Evolutionary conservation across 257 asterid species (phyloP).

Genomic region (Nicotiana knightiana): DNA sequence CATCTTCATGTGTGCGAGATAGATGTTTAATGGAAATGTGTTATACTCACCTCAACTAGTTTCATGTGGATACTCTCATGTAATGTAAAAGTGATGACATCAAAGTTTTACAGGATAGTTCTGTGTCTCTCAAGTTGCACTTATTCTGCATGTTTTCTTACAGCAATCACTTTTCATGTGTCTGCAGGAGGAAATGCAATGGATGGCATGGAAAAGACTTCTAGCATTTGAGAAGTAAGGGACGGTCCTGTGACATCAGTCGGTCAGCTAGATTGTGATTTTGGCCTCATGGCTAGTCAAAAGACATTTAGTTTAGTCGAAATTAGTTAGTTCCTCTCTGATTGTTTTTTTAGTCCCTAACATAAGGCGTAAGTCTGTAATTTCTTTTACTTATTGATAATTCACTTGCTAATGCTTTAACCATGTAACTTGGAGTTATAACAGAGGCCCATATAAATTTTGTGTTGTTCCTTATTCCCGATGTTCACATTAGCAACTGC

Average conservation of each 20-base stretch:
- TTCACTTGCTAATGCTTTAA: background rate
- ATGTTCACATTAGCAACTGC: background rate
- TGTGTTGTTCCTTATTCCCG: background rate
- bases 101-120: background rate
- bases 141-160: background rate
- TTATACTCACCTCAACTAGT: background rate
- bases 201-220: constrained; percentile 88
- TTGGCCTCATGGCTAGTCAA: constrained; percentile 1
- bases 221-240: constrained; percentile 83
- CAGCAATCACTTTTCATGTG: background rate
- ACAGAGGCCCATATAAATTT: background rate
- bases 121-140: background rate
- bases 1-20: background rate
- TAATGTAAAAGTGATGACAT: background rate
- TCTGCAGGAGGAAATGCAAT: constrained; percentile 87
- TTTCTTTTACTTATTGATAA: background rate
- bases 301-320: background rate
- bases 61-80: background rate
- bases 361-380: background rate
- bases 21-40: background rate
- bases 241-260: constrained; percentile 11
- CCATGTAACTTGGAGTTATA: background rate
- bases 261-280: background rate
- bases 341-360: background rate
- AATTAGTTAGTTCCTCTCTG: background rate